phyloP scores from a whole-genome alignment of 148 eudicot species.

The Hydrangea macrophylla region DNA sequence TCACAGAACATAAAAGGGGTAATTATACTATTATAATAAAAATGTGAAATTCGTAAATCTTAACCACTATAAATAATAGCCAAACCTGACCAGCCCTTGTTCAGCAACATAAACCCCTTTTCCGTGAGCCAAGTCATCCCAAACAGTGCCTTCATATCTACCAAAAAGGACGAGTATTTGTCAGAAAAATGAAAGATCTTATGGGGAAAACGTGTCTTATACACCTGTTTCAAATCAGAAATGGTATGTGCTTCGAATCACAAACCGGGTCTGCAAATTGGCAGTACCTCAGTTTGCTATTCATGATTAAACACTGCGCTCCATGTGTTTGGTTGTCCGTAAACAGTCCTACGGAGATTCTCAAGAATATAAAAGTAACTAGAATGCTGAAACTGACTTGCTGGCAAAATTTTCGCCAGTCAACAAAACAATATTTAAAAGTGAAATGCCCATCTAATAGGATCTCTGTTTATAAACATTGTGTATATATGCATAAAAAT shows the following conservation, averaged over 20 bases:
- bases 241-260: background rate
- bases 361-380: too few species aligned
- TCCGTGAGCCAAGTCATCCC: constrained; percentile 97
- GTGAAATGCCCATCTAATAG: too few species aligned
- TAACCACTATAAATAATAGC: background rate
- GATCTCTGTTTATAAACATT: too few species aligned
- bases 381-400: too few species aligned
- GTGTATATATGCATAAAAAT: too few species aligned
- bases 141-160: constrained; percentile 94
- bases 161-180: constrained; percentile 1
- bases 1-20: background rate
- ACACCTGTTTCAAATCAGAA: background rate
- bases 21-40: background rate
- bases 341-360: too few species aligned
- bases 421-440: too few species aligned
- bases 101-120: constrained; percentile 88
- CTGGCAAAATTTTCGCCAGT: too few species aligned
- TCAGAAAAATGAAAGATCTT: constrained; percentile 2
- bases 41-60: background rate
- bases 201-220: background rate
- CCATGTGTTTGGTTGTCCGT: too few species aligned
- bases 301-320: background rate
- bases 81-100: constrained; percentile 82
- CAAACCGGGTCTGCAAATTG: too few species aligned
- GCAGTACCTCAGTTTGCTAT: background rate